Evolutionary conservation across 2,329 filamentous ascomycete species (phyloP).

Genomic region (Blastomyces parvus): DNA sequence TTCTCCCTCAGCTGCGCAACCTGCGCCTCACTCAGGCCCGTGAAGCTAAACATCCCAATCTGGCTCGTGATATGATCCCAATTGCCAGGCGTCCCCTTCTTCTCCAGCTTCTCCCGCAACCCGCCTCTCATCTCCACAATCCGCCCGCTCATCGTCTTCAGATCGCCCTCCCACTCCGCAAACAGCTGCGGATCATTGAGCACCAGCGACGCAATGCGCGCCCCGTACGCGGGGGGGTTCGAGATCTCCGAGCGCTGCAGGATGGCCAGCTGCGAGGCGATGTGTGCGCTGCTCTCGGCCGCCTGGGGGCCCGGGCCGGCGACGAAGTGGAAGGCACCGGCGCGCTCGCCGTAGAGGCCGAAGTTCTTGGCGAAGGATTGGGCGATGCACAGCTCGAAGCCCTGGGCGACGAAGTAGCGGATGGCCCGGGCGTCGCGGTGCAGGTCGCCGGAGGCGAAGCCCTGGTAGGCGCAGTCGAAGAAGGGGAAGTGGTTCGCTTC

Average conservation of each 20-base stretch:
- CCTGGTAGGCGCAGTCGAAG: conserved; percentile 97
- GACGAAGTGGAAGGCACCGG: conserved; percentile 92
- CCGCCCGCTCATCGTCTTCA: conserved; percentile 86
- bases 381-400: conserved; percentile 59
- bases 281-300: conserved; percentile 48
- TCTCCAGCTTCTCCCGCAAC: conserved; percentile 70
- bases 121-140: conserved; percentile 85
- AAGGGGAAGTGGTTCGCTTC: conserved; percentile 86
- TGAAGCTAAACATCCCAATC: conserved; percentile 98
- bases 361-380: conserved; percentile 57
- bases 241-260: conserved; percentile 96
- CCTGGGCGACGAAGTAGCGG: conserved; percentile 85
- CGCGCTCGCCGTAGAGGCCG: conserved; percentile 91
- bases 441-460: conserved; percentile 88
- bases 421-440: conserved; percentile 81
- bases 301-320: conserved; percentile 62
- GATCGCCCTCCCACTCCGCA: conserved; percentile 82
- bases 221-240: conserved; percentile 91
- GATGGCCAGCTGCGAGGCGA: conserved; percentile 82
- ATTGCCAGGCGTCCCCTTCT: conserved; percentile 71
- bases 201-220: conserved; percentile 72
- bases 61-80: conserved; percentile 98
- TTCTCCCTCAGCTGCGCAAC: conserved; percentile 39
- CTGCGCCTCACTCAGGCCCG: conserved; percentile 43
- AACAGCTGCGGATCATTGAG: conserved; percentile 78